Evolutionary conservation across 805 yeast species (phyloP), one percentile per base, ranked within the genome.

Genomic region (Ogataea ramenticola): DNA sequence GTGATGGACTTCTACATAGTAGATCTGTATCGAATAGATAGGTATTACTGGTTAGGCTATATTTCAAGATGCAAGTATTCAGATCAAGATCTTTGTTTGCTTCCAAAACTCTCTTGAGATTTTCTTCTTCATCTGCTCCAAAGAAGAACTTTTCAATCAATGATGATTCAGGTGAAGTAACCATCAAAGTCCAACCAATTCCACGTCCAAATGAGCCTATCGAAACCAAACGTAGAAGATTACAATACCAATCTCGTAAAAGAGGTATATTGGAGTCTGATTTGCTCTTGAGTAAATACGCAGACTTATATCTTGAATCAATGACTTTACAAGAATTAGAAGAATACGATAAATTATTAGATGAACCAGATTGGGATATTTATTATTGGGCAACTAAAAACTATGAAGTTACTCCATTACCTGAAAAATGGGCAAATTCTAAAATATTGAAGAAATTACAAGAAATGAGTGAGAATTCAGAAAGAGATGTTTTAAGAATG

Each of bases 341-440:
- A 39, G 98, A 93, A 62, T 93, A 87, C 62, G 97, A 91, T 58
- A 60, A 72, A 45, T 65, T 93, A 46, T 72, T 93, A 58, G 95
- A 93, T 62, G 95, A 91, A 64, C 78, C 91, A n/a, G 99, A 93
- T 64, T 93, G 99, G 99, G 99, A 93, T 64, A 90, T 93, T 48
- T 93, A 87, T 64, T 93, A 93, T 68, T 91, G 99, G 99, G 96
- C 95, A 22, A 88, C 97, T 2, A 78, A 77, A 51, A 87, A 90
- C 61, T 86, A 67, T 55, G 80, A 77, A 31, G 79, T 86, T 17
- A 86, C 90, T 39, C 95, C 96, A 14, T 71, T 91, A 50, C 97
- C 98, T 15, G 88, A 85, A 35, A 76, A 77, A 58, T 93, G 96
- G 96, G 72, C 80, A 58, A 58, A 82, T 46, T 77, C 86, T 12